Evolutionary conservation across 225 moss, liverwort and hornwort genomes (phyloP).

Genomic region (Rhytidiadelphus loreus): DNA sequence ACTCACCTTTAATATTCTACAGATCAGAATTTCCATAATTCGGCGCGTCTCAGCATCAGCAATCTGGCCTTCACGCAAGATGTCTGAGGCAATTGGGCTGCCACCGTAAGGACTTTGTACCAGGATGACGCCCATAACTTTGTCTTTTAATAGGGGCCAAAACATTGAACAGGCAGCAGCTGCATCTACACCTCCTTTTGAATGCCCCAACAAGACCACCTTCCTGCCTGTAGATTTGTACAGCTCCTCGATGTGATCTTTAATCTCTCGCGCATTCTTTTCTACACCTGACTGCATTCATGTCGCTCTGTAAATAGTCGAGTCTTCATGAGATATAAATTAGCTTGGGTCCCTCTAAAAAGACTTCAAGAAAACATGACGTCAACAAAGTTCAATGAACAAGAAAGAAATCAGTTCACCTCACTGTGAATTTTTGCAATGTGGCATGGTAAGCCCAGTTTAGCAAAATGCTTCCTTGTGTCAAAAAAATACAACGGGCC

Average conservation of each 20-base stretch:
- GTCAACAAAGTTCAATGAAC: not conserved
- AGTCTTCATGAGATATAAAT: not conserved
- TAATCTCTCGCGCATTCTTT: conserved; percentile 74
- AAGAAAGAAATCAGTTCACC: conserved; percentile 22
- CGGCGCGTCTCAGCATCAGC: conserved; percentile 87
- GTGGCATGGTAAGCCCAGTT: conserved; percentile 74
- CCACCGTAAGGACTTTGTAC: conserved; percentile 94
- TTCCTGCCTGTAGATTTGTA: conserved; percentile 74
- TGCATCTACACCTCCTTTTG: conserved; percentile 94
- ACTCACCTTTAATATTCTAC: conserved; percentile 73
- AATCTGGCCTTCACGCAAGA: conserved; percentile 93
- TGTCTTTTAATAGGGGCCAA: conserved; percentile 78
- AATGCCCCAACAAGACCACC: conserved; percentile 78
- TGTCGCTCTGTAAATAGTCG: not conserved
- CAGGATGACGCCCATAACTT: conserved; percentile 70
- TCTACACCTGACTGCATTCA: conserved; percentile 75
- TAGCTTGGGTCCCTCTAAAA: not conserved
- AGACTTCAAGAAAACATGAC: not conserved
- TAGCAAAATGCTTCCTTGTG: conserved; percentile 79
- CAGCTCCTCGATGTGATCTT: conserved; percentile 78
- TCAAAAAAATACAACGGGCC: conserved; percentile 95
- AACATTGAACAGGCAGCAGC: conserved; percentile 84
- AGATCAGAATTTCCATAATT: conserved; percentile 71
- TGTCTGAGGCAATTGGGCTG: conserved; percentile 89
- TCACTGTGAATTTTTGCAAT: conserved; percentile 94